Evolutionary conservation across 495 filamentous ascomycete species (phyloP).

Genomic region (Aspergillus bridgeri): DNA sequence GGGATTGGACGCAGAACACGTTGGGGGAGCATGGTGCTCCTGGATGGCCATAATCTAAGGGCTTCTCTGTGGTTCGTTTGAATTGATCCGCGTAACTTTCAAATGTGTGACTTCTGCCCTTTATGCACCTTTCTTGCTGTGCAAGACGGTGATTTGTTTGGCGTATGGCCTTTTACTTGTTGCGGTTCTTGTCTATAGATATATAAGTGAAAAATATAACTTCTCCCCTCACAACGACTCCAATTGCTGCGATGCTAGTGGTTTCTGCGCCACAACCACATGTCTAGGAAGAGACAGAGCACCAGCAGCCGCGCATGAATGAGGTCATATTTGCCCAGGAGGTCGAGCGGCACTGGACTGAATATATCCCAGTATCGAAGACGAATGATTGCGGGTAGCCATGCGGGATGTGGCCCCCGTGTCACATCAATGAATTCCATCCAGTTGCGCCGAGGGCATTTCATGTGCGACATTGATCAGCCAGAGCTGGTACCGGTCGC

Average conservation of each 20-base stretch:
- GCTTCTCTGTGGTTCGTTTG: not conserved
- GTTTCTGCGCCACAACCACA: constrained; percentile 5
- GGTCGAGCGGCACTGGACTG: constrained; percentile 19
- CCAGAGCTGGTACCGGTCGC: constrained; percentile 26
- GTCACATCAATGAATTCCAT: constrained; percentile 20
- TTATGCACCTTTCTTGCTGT: no score
- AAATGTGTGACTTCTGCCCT: no score
- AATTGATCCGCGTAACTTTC: not conserved
- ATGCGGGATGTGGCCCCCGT: constrained; percentile 18
- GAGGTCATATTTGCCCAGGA: constrained; percentile 28
- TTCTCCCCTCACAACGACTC: not conserved
- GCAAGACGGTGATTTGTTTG: no score
- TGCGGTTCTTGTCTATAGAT: no score
- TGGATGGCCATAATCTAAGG: not conserved
- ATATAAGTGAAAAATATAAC: no score
- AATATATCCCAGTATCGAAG: constrained; percentile 27
- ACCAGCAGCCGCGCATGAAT: constrained; percentile 30
- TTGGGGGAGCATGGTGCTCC: not conserved
- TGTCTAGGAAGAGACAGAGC: constrained; percentile 5
- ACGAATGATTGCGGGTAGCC: constrained; percentile 22
- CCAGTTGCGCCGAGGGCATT: constrained; percentile 7
- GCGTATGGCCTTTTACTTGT: no score
- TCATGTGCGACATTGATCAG: constrained; percentile 19
- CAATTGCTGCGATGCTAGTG: not conserved
- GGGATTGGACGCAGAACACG: not conserved